Evolutionary conservation across 139 green algal species (phyloP), one percentile per base, ranked within the genome.

Genomic region (Chlamydomonas eustigma): DNA sequence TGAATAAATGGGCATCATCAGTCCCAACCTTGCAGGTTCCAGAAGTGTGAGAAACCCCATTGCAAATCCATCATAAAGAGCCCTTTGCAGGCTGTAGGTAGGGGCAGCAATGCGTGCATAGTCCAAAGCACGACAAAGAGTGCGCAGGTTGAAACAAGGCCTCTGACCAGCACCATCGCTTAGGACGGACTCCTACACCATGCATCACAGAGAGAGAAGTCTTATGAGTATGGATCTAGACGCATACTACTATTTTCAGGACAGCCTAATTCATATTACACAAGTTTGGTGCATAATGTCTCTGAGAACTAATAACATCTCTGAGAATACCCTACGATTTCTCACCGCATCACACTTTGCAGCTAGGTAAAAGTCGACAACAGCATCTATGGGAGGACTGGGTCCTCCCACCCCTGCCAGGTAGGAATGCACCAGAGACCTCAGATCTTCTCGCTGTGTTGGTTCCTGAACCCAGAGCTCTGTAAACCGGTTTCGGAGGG

Each of bases 11-110:
- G 4, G 22, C 28, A 12, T 30, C 6, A 69, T 51, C 22, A 25
- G 4, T 35, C n/a, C n/a, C 30, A 64, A 22, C 34, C 36, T 50
- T 38, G 63, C 69, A 5, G 74, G 80, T 35, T 89, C 80, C 58
- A 97, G 87, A 80, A 95, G 90, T 2, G 96, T 98, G 36, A 91
- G 69, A 79, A 99, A 99, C 2, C 88, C 89, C 95, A 99, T 99
- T 74, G 79, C 83, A 24, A 94, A 90, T 44, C 93, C 96, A 81
- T 99, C 96, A 50, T 90, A 93, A 73, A 99, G 91, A 4, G 92
- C 83, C 4, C 93, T 86, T 75, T 91, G 85, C 76, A 98, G 77
- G 39, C 96, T 96, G 81, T 98, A 98, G 25, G 84, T 50, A 2
- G 65, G 85, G 37, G 90, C 64, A 1, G 88, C 87, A 2, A 75